Percentiles rank a stretch among this genome's conserved stretches.
phyloP scores from a whole-genome alignment of 1,139 yeast species.

The Arxiozyma slooffiae region DNA sequence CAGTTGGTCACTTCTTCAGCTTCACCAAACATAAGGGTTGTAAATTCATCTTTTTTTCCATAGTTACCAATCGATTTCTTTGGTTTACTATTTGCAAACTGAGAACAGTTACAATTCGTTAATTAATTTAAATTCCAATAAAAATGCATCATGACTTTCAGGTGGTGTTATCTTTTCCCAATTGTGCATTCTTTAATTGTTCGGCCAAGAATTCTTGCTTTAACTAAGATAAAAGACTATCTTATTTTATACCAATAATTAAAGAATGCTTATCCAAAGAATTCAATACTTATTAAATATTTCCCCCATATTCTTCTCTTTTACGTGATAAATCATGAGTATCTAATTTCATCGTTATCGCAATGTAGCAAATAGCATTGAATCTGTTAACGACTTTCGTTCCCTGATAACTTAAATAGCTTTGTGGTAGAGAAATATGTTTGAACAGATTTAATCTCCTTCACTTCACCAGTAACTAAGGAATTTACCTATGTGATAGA shows the following conservation, averaged over 20 bases:
- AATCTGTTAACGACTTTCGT: conserved; percentile 78
- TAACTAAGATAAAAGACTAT: conserved; percentile 82
- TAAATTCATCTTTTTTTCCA: conserved; percentile 48
- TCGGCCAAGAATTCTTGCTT: conserved; percentile 82
- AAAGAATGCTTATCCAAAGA: conserved; percentile 64
- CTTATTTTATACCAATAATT: conserved; percentile 82
- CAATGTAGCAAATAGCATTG: conserved; percentile 92
- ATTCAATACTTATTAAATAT: conserved; percentile 41
- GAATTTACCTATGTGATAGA: conserved; percentile 24
- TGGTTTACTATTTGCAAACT: conserved; percentile 32
- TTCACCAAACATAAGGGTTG: conserved; percentile 83
- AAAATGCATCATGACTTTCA: conserved; percentile 97
- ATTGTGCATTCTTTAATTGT: conserved; percentile 56
- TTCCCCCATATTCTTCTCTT: conserved; percentile 38
- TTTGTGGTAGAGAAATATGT: conserved; percentile 92
- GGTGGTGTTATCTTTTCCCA: conserved; percentile 75
- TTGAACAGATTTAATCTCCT: conserved; percentile 46
- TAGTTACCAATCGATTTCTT: conserved; percentile 28
- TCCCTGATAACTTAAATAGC: conserved; percentile 88
- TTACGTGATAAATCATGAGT: conserved; percentile 90
- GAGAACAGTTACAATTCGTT: conserved; percentile 47
- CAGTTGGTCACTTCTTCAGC: conserved; percentile 89
- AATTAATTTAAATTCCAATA: conserved; percentile 77
- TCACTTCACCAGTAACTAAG: conserved; percentile 14
- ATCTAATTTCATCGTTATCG: conserved; percentile 85